A percentile compares a stretch with the other conserved stretches of the same genome.
Conservation (phyloP, 2,329 filamentous ascomycete species). For the Thielaviopsis musarum region DNA sequence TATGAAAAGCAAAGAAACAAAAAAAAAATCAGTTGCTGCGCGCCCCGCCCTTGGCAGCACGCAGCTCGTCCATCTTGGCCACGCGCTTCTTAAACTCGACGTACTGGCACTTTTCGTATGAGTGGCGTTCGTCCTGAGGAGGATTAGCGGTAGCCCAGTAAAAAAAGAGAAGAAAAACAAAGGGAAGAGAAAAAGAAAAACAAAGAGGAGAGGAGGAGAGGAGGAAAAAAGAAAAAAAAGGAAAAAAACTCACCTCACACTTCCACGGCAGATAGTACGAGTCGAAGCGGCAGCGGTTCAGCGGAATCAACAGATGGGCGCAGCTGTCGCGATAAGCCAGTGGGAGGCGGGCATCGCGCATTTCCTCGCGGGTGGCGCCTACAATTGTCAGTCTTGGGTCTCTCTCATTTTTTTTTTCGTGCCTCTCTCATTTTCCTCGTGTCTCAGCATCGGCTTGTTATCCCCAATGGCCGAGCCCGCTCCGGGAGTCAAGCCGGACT, state of each 20-base stretch:
- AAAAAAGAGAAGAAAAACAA: neutral
- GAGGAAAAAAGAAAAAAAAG: neutral
- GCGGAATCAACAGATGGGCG: conserved; percentile 81
- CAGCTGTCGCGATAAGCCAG: conserved; percentile 90
- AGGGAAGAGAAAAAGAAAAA: neutral
- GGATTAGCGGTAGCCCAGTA: too few relatives aligned
- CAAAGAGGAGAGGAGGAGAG: neutral
- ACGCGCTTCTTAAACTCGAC: conserved; percentile 97
- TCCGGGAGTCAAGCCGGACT: too few relatives aligned
- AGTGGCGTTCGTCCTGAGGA: conserved; percentile 96
- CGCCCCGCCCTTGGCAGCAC: conserved; percentile 65
- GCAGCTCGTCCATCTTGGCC: conserved; percentile 94
- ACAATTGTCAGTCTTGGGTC: neutral
- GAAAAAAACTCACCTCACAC: conserved; percentile 56
- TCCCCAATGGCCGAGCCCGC: too few relatives aligned
- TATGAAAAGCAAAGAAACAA: neutral
- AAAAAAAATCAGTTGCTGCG: conserved; percentile 54
- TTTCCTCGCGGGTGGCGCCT: conserved; percentile 78
- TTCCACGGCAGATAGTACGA: conserved; percentile 96
- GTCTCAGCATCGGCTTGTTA: too few relatives aligned
- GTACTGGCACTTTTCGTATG: conserved; percentile 99
- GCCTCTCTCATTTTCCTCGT: too few relatives aligned
- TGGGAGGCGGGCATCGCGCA: conserved; percentile 79
- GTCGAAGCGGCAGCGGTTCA: conserved; percentile 86
- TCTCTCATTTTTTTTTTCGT: neutral